Percentiles rank a stretch among this genome's conserved stretches.
phyloP scores from a whole-genome alignment of 2,329 filamentous ascomycete genomes.

The Fusarium poae region DNA sequence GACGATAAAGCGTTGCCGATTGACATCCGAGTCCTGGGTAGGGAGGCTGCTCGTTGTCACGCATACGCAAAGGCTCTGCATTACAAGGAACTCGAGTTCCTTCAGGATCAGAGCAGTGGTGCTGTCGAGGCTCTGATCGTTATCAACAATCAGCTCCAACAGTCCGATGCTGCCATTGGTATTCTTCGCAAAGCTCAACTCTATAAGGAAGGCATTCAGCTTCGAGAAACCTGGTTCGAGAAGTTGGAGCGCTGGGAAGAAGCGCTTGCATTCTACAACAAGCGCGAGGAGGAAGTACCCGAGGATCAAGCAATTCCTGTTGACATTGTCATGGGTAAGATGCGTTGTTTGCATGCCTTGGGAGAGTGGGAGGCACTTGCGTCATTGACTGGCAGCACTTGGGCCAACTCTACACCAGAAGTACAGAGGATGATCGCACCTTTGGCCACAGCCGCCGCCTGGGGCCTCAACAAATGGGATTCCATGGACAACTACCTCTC shows the following conservation, averaged over 20 bases:
- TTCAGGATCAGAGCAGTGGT: constrained; percentile 95
- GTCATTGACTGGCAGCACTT: constrained; percentile 89
- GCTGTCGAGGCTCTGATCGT: constrained; percentile 97
- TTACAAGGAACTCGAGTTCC: constrained; percentile 98
- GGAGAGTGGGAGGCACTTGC: constrained; percentile 98
- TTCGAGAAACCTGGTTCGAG: constrained; percentile 99
- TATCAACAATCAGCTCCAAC: constrained; percentile 99
- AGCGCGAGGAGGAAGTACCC: constrained; percentile 79
- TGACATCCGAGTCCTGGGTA: constrained; percentile 92
- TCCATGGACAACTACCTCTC: constrained; percentile 97
- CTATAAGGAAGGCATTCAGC: constrained; percentile 91
- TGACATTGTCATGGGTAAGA: constrained; percentile 99
- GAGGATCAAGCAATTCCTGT: constrained; percentile 74
- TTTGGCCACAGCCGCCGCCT: constrained; percentile 93
- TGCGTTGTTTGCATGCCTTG: constrained; percentile 96
- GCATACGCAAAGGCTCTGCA: constrained; percentile 98
- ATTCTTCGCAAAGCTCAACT: constrained; percentile 96
- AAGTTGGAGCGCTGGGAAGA: constrained; percentile 99
- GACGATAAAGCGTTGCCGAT: constrained; percentile 98
- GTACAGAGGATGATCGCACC: constrained; percentile 92
- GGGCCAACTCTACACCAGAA: constrained; percentile 89
- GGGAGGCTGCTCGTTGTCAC: constrained; percentile 96
- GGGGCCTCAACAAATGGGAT: constrained; percentile 97
- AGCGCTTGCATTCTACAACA: constrained; percentile 90
- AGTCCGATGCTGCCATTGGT: constrained; percentile 97